These are phyloP conservation scores for Plectosphaerella plurivora DNA, from an alignment of 2,329 filamentous ascomycete genomes.

Conservation along the genomic window DNA sequence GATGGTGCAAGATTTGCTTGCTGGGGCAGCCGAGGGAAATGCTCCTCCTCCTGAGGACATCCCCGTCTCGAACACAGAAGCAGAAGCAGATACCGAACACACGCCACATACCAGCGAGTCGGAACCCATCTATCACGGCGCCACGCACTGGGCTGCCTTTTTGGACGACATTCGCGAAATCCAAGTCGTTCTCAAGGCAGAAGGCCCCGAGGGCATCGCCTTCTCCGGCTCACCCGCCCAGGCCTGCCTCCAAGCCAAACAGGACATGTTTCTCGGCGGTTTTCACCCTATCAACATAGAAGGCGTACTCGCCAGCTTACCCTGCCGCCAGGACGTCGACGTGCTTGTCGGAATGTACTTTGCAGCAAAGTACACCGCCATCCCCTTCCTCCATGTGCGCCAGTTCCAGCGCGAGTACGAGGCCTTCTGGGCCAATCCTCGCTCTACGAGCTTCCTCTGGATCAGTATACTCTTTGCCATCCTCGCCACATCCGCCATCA, in stretches of 20 bases:
- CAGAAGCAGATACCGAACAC: background rate
- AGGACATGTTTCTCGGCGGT: conserved; percentile 27
- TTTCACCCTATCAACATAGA: conserved; percentile 19
- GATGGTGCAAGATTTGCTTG: conserved; percentile 31
- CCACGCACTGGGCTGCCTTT: conserved; percentile 35
- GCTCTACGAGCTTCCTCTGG: conserved; percentile 39
- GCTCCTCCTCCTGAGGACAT: background rate
- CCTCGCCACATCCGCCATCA: conserved; percentile 33
- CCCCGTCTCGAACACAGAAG: background rate
- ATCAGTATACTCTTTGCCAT: conserved; percentile 46
- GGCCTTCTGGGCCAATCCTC: conserved; percentile 38
- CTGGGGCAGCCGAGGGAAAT: background rate
- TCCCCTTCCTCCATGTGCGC: conserved; percentile 32
- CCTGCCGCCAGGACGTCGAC: conserved; percentile 30
- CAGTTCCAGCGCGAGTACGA: conserved; percentile 46
- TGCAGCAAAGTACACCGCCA: conserved; percentile 29
- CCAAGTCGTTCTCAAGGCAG: conserved; percentile 25
- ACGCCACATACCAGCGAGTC: background rate
- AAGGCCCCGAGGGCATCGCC: conserved; percentile 8
- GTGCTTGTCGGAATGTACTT: conserved; percentile 32
- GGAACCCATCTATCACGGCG: conserved; percentile 24
- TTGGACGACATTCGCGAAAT: conserved; percentile 38
- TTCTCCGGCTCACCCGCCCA: conserved; percentile 15
- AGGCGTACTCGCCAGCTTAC: conserved; percentile 27
- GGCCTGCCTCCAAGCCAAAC: background rate